phyloP scores from a whole-genome alignment of 2,329 filamentous ascomycete species.

The Arthrobotrys entomopaga region DNA sequence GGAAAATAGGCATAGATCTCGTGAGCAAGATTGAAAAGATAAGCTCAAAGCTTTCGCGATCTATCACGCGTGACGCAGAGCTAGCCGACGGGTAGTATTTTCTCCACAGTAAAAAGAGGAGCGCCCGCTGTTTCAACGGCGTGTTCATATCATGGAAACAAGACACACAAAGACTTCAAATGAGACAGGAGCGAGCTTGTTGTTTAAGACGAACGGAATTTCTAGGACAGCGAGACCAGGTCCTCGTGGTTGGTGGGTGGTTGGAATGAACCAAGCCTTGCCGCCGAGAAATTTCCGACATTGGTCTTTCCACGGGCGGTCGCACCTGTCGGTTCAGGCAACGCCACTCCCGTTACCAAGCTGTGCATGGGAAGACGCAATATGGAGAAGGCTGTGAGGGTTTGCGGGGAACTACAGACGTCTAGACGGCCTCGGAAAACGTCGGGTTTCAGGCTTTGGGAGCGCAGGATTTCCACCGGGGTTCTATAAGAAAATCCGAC shows the following conservation, averaged over 20 bases:
- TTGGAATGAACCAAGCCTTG: not conserved
- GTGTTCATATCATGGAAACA: too few relatives aligned
- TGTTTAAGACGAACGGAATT: too few relatives aligned
- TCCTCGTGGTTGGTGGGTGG: not conserved
- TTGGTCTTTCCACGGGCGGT: constrained; percentile 50
- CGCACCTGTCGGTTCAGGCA: constrained; percentile 41
- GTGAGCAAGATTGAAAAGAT: constrained; percentile 13
- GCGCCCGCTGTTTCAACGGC: too few relatives aligned
- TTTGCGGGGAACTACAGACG: not conserved
- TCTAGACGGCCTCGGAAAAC: constrained; percentile 18
- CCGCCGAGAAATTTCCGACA: constrained; percentile 44
- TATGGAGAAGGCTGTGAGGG: not conserved
- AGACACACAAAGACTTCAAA: too few relatives aligned
- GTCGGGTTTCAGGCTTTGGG: constrained; percentile 14
- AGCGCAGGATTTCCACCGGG: too few relatives aligned
- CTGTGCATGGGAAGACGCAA: constrained; percentile 35
- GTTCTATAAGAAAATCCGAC: too few relatives aligned
- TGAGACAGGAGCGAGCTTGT: too few relatives aligned
- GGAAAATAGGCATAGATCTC: not conserved
- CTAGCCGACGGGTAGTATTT: constrained; percentile 11
- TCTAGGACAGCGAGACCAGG: too few relatives aligned
- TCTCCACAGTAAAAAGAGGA: not conserved
- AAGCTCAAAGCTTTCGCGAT: too few relatives aligned
- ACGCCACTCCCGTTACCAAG: constrained; percentile 39
- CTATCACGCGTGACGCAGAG: not conserved